These are phyloP conservation scores for Cynara cardunculus DNA, from an alignment of 129 eudicot genomes.

Conservation along the genomic window DNA sequence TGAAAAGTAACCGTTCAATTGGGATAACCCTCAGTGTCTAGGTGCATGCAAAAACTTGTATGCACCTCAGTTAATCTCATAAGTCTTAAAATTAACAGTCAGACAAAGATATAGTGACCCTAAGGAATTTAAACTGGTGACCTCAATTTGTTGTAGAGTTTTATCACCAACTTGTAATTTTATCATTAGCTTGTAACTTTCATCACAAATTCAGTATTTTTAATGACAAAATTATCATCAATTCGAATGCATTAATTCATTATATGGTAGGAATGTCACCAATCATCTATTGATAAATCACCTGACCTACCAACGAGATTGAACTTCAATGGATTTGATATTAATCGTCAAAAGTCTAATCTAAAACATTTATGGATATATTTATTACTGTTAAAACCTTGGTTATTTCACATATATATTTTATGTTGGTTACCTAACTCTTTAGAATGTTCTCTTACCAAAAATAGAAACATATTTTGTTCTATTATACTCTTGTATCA, in stretches of 20 bases:
- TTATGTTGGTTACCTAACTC: background rate
- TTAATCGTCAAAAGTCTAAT: background rate
- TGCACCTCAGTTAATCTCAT: no score
- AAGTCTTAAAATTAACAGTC: background rate
- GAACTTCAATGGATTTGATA: background rate
- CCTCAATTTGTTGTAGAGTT: no score
- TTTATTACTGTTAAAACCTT: background rate
- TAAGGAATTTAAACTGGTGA: background rate
- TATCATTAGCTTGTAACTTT: background rate
- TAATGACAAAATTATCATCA: background rate
- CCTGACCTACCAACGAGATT: background rate
- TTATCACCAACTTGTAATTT: background rate
- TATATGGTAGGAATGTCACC: background rate
- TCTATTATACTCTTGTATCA: background rate
- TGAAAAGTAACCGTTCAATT: no score
- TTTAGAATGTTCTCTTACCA: background rate
- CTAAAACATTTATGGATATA: background rate
- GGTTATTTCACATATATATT: background rate
- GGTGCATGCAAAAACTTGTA: background rate
- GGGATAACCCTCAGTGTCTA: no score
- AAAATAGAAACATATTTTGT: background rate
- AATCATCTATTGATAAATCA: no score
- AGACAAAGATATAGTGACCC: background rate
- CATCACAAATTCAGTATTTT: background rate
- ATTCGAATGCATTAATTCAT: background rate